Evolutionary conservation across 2,329 filamentous ascomycete genomes (phyloP).

Genomic region (Colletotrichum ledebouriae): DNA sequence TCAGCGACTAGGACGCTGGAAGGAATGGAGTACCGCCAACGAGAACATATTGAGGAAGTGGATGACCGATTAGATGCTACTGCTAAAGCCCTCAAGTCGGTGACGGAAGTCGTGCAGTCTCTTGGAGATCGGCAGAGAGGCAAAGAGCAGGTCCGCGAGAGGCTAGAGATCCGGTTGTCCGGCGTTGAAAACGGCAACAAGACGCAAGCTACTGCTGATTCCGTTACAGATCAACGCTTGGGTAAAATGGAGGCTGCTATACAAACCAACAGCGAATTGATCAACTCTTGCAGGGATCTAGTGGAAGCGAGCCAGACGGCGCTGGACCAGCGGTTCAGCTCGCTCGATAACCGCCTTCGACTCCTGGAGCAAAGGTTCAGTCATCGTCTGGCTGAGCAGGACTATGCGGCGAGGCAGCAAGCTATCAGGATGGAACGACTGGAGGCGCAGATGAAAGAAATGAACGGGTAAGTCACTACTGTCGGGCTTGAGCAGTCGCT

Average conservation of each 20-base stretch:
- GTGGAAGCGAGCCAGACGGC: conserved; percentile 27
- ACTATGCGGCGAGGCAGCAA: conserved; percentile 6
- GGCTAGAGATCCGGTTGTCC: background rate
- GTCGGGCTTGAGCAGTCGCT: too few species aligned
- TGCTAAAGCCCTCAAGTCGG: background rate
- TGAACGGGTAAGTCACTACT: background rate
- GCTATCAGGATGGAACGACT: conserved; percentile 21
- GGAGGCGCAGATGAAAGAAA: conserved; percentile 15
- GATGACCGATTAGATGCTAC: conserved; percentile 6
- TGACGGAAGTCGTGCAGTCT: background rate
- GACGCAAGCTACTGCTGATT: background rate
- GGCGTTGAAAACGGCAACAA: conserved; percentile 3
- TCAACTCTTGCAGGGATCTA: conserved; percentile 31
- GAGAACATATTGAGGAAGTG: background rate
- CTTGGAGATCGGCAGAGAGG: background rate
- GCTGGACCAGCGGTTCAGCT: conserved; percentile 18
- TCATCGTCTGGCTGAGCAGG: conserved; percentile 7
- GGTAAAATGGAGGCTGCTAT: conserved; percentile 18
- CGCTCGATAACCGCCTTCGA: conserved; percentile 8
- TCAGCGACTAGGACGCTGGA: background rate
- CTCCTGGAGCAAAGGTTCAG: conserved; percentile 12
- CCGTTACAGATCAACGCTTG: background rate
- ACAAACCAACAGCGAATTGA: conserved; percentile 2
- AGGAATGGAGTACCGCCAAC: background rate
- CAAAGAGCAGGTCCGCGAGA: background rate